Base-by-base conservation (phyloP, 1,139 yeast genomes). In the Sugiyamaella paludigena region DNA sequence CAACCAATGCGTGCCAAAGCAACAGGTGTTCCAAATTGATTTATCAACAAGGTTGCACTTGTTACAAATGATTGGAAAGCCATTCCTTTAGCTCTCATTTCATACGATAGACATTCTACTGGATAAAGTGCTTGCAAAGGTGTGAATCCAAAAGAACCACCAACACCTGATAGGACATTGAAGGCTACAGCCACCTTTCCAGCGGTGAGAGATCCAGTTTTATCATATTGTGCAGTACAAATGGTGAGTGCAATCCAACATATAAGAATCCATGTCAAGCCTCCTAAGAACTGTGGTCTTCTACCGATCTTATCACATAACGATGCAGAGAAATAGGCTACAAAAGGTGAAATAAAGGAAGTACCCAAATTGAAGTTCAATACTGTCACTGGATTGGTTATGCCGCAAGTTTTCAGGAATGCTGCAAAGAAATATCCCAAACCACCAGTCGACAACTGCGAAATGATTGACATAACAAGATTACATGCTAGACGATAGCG, bases 1-100 rank as follows among this genome's bases (percentile, higher is more conserved):
- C 82, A 80, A 36, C 72, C 73, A 57, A 80, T 77, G 35, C 76
- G 76, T 51, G 73, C 77, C 78, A 80, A 72, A 30, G 83, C 84
- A 56, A 80, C 71, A 4, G 83, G 79, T 55, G 78, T 77, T 40
- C 78, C 80, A 60, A 75, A 79, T 44, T 79, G 73, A 50, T 73
- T 75, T 62, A 69, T 45, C 12, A 53, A 38, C 2, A 47, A 45
- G 6, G 45, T 63, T 27, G 57, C 43, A 36, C 41, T 47, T 10
- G 42, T 40, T 11, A 49, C 57, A 15, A 48, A 69, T 67, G 43
- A 54, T 5, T 5, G 24, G 24, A 19, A 19, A 4, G 58, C 56
- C 40, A 45, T 43, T 40, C 69, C 73, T 54, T 67, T 69, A 40
- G 67, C 63, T 57, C 71, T 58, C 40, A 61, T 54, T 12, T 67